Conservation (phyloP, 2,329 filamentous ascomycete species). For the Zymoseptoria tritici region DNA sequence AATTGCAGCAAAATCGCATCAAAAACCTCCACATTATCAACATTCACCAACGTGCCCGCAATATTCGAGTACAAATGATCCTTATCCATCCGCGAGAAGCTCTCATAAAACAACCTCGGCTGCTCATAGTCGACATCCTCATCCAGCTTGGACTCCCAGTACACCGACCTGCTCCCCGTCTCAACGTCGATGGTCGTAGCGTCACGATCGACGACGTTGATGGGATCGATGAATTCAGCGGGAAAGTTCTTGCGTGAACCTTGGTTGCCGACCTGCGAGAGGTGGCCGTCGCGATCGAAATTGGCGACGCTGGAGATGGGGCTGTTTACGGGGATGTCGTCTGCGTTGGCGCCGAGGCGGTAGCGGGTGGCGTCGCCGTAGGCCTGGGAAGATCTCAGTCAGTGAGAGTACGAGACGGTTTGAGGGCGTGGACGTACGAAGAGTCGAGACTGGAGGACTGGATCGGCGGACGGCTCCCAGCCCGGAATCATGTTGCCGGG, state of each 20-base stretch:
- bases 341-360: conserved; percentile 46
- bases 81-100: conserved; percentile 19
- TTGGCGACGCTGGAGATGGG: conserved; percentile 33
- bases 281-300: conserved; percentile 28
- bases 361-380: conserved; percentile 44
- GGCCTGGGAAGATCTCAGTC: conserved; percentile 10
- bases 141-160: conserved; percentile 20
- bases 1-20: conserved; percentile 21
- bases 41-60: conserved; percentile 24
- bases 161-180: conserved; percentile 14
- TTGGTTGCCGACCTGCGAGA: conserved; percentile 18
- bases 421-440: conserved; percentile 27
- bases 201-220: conserved; percentile 20
- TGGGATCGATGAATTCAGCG: conserved; percentile 21
- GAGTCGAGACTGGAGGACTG: conserved; percentile 43
- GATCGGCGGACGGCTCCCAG: conserved; percentile 43
- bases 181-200: conserved; percentile 18
- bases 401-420: neutral
- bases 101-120: conserved; percentile 23
- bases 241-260: conserved; percentile 23
- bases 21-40: conserved; percentile 20
- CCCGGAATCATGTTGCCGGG: conserved; percentile 47
- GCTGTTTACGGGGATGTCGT: conserved; percentile 44
- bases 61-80: conserved; percentile 24
- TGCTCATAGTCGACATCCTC: conserved; percentile 25